Conservation (phyloP, 2,329 filamentous ascomycete genomes). For the Phyllosticta citriasiana region DNA sequence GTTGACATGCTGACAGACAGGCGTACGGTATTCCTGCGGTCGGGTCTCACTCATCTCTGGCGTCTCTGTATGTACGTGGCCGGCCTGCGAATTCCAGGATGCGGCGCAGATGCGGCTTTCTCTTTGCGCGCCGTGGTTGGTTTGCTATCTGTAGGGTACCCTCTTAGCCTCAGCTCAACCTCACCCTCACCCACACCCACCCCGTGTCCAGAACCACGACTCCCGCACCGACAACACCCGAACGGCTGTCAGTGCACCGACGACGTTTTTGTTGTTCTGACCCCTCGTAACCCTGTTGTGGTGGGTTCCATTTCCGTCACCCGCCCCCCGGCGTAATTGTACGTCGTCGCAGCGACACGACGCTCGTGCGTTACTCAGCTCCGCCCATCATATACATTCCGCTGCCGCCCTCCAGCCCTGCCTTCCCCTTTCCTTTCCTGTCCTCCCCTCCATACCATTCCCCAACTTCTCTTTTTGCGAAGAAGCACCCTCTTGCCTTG, state of each 20-base stretch:
- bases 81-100: not conserved
- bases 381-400: slow-evolving; percentile 16
- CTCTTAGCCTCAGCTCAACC: not conserved
- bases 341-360: not conserved
- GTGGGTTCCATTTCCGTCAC: not conserved
- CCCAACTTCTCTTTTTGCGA: slow-evolving; percentile 41
- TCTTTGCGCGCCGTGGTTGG: not conserved
- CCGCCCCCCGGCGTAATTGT: not conserved
- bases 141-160: not conserved
- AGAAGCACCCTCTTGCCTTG: slow-evolving; percentile 91
- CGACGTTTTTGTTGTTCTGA: not conserved
- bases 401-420: slow-evolving; percentile 13
- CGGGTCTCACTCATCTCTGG: not conserved
- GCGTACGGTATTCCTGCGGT: not conserved
- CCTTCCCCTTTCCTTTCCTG: slow-evolving; percentile 15
- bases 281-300: not conserved
- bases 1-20: no score
- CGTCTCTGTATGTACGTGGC: not conserved
- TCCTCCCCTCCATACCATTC: slow-evolving; percentile 15
- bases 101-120: not conserved
- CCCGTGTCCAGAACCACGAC: not conserved
- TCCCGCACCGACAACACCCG: not conserved
- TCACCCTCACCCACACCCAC: not conserved
- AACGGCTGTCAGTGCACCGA: not conserved
- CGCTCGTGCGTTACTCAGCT: slow-evolving; percentile 3